Percentiles rank a stretch among this genome's conserved stretches.
phyloP scores from a whole-genome alignment of 1,284 basidiomycete species.

The Naganishia liquefaciens region DNA sequence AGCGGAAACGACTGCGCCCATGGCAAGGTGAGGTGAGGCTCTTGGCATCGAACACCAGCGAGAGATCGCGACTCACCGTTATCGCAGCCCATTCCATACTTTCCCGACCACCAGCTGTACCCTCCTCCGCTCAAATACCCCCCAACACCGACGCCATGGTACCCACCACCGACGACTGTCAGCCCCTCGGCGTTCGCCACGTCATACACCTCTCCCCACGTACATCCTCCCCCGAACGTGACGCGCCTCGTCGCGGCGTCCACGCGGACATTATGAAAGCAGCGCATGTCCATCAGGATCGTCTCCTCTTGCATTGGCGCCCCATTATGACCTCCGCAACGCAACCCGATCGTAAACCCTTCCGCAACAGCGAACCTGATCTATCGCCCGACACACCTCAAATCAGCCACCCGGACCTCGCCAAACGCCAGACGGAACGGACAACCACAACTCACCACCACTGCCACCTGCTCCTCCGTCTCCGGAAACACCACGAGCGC shows the following conservation, averaged over 20 bases:
- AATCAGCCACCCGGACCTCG: not conserved
- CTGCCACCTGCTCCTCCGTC: not conserved
- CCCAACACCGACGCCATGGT: constrained; percentile 6
- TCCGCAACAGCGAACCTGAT: constrained; percentile 7
- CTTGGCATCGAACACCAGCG: not conserved
- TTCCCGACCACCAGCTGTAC: constrained; percentile 8
- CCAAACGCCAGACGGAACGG: not conserved
- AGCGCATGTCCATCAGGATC: constrained; percentile 17
- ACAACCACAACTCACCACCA: not conserved
- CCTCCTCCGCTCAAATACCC: constrained; percentile 4
- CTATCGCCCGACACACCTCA: too few relatives aligned
- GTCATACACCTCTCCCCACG: constrained; percentile 19
- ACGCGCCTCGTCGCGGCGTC: not conserved
- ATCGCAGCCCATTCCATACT: constrained; percentile 15
- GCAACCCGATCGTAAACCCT: constrained; percentile 2
- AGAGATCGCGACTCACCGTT: not conserved
- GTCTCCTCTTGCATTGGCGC: not conserved
- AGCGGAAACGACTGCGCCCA: constrained; percentile 1
- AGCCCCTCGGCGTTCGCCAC: constrained; percentile 5
- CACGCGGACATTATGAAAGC: constrained; percentile 5
- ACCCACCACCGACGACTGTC: constrained; percentile 7
- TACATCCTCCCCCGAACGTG: constrained; percentile 16
- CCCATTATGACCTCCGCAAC: constrained; percentile 15
- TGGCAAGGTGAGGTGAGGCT: not conserved
- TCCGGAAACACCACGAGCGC: constrained; percentile 14